Percentiles rank a stretch among this genome's conserved stretches.
Evolutionary conservation across 129 eudicot genomes (phyloP).

Genomic region (Flaveria linearis): DNA sequence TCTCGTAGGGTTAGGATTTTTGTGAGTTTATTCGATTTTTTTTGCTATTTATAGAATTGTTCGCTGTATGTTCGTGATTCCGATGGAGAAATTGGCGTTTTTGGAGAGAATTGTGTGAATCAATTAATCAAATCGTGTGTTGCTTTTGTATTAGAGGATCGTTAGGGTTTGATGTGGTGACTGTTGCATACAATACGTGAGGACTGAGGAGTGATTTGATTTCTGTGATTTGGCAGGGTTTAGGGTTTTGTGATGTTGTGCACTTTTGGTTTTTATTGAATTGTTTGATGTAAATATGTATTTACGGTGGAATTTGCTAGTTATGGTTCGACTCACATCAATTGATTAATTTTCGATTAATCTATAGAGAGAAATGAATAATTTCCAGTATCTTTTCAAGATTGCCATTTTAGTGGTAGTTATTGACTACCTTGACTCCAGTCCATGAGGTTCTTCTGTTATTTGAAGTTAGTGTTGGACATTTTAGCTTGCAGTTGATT

Average conservation of each 20-base stretch:
- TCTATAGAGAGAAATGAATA: neutral
- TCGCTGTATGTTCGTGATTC: neutral
- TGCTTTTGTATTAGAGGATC: neutral
- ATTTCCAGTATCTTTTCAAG: neutral
- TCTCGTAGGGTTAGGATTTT: neutral
- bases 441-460: neutral
- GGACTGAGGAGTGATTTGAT: slow-evolving; percentile 4
- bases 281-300: slow-evolving; percentile 12
- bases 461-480: neutral
- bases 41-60: neutral
- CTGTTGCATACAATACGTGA: slow-evolving; percentile 10
- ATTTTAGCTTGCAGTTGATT: neutral
- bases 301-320: neutral
- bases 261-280: neutral
- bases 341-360: neutral
- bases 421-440: neutral
- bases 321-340: neutral
- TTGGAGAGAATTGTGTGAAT: neutral
- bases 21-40: neutral
- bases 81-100: neutral
- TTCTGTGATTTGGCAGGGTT: slow-evolving; percentile 16
- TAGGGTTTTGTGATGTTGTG: slow-evolving; percentile 33
- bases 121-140: neutral
- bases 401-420: slow-evolving; percentile 6
- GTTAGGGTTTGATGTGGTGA: slow-evolving; percentile 18